Evolutionary conservation across 1,284 basidiomycete species (phyloP), one percentile per base, ranked within the genome.

Genomic region (Sanguinoderma infundibulare): DNA sequence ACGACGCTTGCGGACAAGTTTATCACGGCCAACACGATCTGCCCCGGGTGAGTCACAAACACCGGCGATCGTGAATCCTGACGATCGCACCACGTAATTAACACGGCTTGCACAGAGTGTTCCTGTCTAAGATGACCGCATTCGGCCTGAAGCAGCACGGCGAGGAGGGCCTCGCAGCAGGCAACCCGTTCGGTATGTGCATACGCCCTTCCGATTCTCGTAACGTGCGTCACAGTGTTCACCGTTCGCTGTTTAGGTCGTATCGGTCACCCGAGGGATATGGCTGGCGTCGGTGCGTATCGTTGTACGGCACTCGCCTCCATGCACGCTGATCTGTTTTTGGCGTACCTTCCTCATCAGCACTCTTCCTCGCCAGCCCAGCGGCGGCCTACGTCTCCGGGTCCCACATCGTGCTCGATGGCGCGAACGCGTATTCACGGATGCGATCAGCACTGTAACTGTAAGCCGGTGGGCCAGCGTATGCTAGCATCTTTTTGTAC

Each of bases 101-200:
- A n/a, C n/a, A 22, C 35, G 30, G 20, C 47, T 17, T n/a, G 5
- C 20, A 5, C 67, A 91, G 90, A 9, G 79, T 94, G 17, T 95
- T 94, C 78, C 92, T 91, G 0, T 91, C 90, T 56, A 92, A 90
- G 74, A 96, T 96, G 94, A 96, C 94, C 0, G 84, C 89, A 0
- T 94, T 82, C 57, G 91, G 88, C 4, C 79, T 94, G 69, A 83
- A 87, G 69, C 81, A 78, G 34, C 75, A 77, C 14, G 85, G 87
- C 5, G 83, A 83, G 51, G 81, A 85, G n/a, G 74, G 67, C 2
- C 82, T 92, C 62, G 78, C 76, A 26, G 70, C 74, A 0, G 72
- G 70, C 7, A 87, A 90, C 66, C 90, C 90, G 6, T 86, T 84
- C 69, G 89, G 89, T 86, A 69, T n/a, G 75, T 66, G 22, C 28